Evolutionary conservation across 371 early-diverging fungal genomes (phyloP).

Genomic region (Rhizomucor pusillus): DNA sequence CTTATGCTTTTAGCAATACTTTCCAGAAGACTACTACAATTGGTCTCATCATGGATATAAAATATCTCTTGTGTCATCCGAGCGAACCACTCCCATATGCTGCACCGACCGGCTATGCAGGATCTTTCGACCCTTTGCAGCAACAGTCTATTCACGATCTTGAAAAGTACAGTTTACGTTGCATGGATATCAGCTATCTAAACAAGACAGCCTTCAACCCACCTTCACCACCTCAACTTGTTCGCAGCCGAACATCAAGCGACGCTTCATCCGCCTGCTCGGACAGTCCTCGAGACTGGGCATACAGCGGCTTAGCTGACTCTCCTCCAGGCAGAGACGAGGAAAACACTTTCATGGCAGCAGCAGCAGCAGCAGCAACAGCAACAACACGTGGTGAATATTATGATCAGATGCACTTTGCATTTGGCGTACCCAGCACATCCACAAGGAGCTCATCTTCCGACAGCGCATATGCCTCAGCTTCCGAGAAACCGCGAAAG

Average conservation of each 20-base stretch:
- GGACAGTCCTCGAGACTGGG: not conserved
- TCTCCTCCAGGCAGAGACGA: too few relatives aligned
- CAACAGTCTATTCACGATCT: not conserved
- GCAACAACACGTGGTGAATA: too few relatives aligned
- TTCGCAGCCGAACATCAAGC: slow-evolving; percentile 4
- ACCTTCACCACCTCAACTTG: slow-evolving; percentile 2
- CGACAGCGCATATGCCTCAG: too few relatives aligned
- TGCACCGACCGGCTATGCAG: not conserved
- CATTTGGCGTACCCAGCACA: too few relatives aligned
- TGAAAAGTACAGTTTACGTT: too few relatives aligned
- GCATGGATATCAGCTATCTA: not conserved
- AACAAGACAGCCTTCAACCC: not conserved
- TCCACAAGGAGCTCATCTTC: too few relatives aligned
- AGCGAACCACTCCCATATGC: slow-evolving; percentile 3
- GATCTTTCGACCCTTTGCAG: not conserved
- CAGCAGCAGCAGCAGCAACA: not conserved
- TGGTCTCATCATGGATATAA: slow-evolving; percentile 31
- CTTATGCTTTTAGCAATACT: too few relatives aligned
- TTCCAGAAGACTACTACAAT: too few relatives aligned
- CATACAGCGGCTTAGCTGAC: too few relatives aligned
- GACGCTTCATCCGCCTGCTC: slow-evolving; percentile 5
- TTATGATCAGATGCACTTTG: too few relatives aligned
- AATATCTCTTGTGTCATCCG: slow-evolving; percentile 26
- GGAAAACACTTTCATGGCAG: not conserved
- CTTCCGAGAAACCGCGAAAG: too few relatives aligned